Base-by-base conservation (phyloP, 768 basidiomycete species). In the Tricholoma bakamatsutake region DNA sequence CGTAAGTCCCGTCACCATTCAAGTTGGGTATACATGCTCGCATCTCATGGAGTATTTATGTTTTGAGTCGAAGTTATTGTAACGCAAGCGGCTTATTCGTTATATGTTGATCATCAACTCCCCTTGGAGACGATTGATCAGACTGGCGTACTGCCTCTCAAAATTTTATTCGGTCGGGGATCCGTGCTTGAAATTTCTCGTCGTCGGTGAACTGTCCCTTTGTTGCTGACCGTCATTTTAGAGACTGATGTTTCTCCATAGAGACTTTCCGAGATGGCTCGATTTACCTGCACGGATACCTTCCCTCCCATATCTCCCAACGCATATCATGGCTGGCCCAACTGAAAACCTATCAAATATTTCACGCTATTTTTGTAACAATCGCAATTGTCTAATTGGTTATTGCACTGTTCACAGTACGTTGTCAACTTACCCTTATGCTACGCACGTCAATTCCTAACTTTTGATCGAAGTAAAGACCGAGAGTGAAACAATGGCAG, bases 321-420 rank as follows among this genome's bases (percentile, higher is more conserved):
- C 45, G 17, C 39, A 56, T 55, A 21, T 63, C 47, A 7, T 56
- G 9, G 42, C 59, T 27, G 34, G 24, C 48, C 63, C 61, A 13
- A 48, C 57, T 15, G 58, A 65, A 28, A 57, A 59, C 48, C 50
- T 82, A 5, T 54, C 65, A n/a, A 69, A 62, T 12, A 60, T 76
- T n/a, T 62, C 73, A 3, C 62, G 69, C 2, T 59, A 73, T 0
- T 84, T 85, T 56, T 85, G 84, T 66, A 71, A 73, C 5, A 82
- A 79, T 52, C 55, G 76, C 21, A 80, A 74, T 52, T 85, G 84
- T 55, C 28, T 78, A 0, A 74, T 75, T 6, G 71, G 75, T 2
- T 79, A 77, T 56, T 86, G 84, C 60, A 61, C 66, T 40, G 70
- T 72, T 2, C 84, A 85, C 65, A 60, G 80, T 81, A 65, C 42